Conservation (phyloP, 495 filamentous ascomycete genomes). For the Aspergillus diversus region DNA sequence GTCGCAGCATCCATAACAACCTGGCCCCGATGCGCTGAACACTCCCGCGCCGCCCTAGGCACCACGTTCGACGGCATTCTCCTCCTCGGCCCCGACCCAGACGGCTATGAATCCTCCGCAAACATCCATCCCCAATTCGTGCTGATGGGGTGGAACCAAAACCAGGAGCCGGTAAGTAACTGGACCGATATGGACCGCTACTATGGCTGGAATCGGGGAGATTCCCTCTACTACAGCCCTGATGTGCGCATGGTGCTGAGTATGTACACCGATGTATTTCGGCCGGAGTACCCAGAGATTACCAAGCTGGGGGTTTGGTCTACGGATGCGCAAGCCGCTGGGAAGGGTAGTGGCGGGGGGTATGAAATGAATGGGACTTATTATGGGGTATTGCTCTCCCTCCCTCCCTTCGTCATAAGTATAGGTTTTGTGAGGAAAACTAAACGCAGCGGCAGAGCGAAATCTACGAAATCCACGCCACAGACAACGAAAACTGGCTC, state of each 20-base stretch:
- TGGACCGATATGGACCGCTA: not conserved
- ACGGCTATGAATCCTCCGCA: not conserved
- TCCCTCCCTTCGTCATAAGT: not conserved
- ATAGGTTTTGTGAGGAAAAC: not conserved
- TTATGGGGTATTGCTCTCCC: not conserved
- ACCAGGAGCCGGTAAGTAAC: not conserved
- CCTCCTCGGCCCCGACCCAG: not conserved
- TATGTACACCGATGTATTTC: not conserved
- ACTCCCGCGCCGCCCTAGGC: not conserved
- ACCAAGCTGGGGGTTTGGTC: not conserved
- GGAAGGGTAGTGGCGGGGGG: not conserved
- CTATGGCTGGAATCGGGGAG: not conserved
- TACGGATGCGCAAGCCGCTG: not conserved
- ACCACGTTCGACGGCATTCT: not conserved
- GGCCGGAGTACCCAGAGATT: not conserved
- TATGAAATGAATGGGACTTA: not conserved
- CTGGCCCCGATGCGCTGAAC: not conserved
- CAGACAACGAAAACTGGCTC: not conserved
- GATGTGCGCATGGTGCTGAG: not conserved
- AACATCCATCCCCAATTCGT: not conserved
- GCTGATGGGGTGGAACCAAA: not conserved
- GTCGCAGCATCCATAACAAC: not conserved
- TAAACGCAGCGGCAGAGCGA: not conserved
- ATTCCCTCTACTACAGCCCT: not conserved
- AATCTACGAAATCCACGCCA: not conserved